Evolutionary conservation across 208 protist genomes (phyloP).

Genomic region (Tritrichomonas musculus): DNA sequence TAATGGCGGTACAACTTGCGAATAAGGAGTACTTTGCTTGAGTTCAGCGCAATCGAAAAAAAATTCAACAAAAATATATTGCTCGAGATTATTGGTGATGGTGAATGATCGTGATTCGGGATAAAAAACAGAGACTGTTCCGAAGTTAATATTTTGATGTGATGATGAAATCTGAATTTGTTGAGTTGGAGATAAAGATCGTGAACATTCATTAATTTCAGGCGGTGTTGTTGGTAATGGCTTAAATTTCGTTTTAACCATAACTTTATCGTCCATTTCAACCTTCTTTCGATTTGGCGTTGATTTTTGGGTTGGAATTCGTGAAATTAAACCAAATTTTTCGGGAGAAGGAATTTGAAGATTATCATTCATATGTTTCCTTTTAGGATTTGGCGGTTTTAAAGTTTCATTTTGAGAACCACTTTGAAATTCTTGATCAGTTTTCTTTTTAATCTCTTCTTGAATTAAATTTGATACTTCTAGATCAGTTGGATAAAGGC

Average conservation of each 20-base stretch:
- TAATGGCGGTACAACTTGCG: slow-evolving; percentile 12
- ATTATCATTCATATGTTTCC: neutral
- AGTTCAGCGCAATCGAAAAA: neutral
- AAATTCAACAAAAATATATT: slow-evolving; percentile 28
- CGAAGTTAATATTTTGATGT: neutral
- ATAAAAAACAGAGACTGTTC: neutral
- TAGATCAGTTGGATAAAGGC: neutral
- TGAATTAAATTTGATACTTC: neutral
- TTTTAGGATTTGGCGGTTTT: neutral
- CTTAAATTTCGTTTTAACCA: neutral
- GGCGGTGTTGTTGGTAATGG: neutral
- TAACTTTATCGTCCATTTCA: neutral
- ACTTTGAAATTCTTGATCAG: neutral
- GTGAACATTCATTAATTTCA: slow-evolving; percentile 24
- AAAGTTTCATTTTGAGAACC: neutral
- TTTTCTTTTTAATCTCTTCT: neutral
- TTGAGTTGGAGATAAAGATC: neutral
- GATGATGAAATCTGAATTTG: neutral
- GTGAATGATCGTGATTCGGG: neutral
- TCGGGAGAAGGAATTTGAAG: neutral
- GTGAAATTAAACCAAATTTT: neutral
- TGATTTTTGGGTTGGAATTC: neutral
- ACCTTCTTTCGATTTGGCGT: neutral
- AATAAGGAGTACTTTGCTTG: neutral
- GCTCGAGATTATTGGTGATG: neutral